Evolutionary conservation across 129 eudicot species (phyloP), one percentile per base, ranked within the genome.

Genomic region (Pulicaria dysenterica): DNA sequence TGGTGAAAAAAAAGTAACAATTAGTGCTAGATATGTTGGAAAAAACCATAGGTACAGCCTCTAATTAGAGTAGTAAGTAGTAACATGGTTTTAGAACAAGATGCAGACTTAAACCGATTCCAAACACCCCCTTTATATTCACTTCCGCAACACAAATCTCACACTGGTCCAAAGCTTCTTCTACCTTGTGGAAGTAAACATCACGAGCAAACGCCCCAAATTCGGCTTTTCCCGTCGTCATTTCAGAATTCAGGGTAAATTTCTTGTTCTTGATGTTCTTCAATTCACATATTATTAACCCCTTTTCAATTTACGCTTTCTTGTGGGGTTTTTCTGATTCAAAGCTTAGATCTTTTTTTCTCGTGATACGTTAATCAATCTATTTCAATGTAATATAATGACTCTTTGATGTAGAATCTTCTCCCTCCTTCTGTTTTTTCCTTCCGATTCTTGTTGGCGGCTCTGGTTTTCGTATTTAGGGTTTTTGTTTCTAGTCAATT

Each of bases 381-480:
- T 44, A 42, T 41, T 34, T 55, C 2, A 24, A 34, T 37, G n/a
- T 43, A 15, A 6, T 51, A n/a, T 15, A 16, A 34, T 14, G 41
- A 66, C 12, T 57, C 5, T 56, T 15, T 34, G 41, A 36, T 75
- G 67, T 17, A 44, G 37, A 37, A 67, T 66, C 46, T 11, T 67
- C 17, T 5, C 5, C 10, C 58, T 24, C 31, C 1, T 64, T 70
- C 13, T 38, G 38, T 38, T 36, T 46, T 17, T 45, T 76, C 0
- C 24, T 38, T 12, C 40, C 45, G 58, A 44, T 55, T 53, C 31
- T 51, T 44, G 73, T 6, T 67, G 80, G 69, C 80, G 80, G 80
- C 75, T 67, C 11, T 58, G 67, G 68, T 16, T 15, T 15, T 15
- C 60, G 8, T 24, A 43, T 46, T 68, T 76, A 76, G 81, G 81